Percentiles rank a stretch among this genome's conserved stretches.
These are phyloP conservation scores for Ogataea hybrid DNA, from an alignment of 1,139 yeast genomes.

Conservation along the genomic window DNA sequence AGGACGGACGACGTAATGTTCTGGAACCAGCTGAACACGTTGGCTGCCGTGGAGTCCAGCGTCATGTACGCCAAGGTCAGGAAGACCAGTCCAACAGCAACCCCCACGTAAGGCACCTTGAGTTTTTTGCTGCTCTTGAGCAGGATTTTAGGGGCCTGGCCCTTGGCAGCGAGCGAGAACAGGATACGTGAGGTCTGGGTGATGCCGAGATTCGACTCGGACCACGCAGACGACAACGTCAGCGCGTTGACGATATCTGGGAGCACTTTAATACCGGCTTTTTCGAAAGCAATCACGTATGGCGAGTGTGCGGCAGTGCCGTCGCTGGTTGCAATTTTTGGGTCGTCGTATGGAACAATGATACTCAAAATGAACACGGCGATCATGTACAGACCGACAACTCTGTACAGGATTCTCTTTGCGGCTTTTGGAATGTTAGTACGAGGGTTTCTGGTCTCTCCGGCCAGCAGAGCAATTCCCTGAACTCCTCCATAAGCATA, in stretches of 20 bases:
- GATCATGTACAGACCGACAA: slow-evolving; percentile 42
- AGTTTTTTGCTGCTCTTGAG: slow-evolving; percentile 37
- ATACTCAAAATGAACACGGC: slow-evolving; percentile 46
- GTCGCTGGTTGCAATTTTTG: slow-evolving; percentile 36
- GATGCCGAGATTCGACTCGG: slow-evolving; percentile 47
- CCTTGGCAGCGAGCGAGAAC: slow-evolving; percentile 46
- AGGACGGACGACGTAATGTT: slow-evolving; percentile 31
- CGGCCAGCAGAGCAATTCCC: slow-evolving; percentile 35
- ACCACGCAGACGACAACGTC: slow-evolving; percentile 50
- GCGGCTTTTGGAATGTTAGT: slow-evolving; percentile 47
- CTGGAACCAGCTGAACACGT: slow-evolving; percentile 36
- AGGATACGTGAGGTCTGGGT: slow-evolving; percentile 44
- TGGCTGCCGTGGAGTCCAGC: slow-evolving; percentile 26
- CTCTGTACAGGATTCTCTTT: slow-evolving; percentile 45
- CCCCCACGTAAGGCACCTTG: slow-evolving; percentile 45
- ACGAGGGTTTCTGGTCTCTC: slow-evolving; percentile 50
- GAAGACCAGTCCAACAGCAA: slow-evolving; percentile 31
- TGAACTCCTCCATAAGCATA: slow-evolving; percentile 42
- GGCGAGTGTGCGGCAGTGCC: slow-evolving; percentile 51
- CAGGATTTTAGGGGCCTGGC: slow-evolving; percentile 48
- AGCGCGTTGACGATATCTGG: slow-evolving; percentile 52
- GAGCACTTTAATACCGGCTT: slow-evolving; percentile 47
- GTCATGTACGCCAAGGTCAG: slow-evolving; percentile 36
- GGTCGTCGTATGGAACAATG: slow-evolving; percentile 46
- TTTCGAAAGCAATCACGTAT: slow-evolving; percentile 50